Base-by-base conservation (phyloP, 257 asterid species). In the Nicotiana knightiana region DNA sequence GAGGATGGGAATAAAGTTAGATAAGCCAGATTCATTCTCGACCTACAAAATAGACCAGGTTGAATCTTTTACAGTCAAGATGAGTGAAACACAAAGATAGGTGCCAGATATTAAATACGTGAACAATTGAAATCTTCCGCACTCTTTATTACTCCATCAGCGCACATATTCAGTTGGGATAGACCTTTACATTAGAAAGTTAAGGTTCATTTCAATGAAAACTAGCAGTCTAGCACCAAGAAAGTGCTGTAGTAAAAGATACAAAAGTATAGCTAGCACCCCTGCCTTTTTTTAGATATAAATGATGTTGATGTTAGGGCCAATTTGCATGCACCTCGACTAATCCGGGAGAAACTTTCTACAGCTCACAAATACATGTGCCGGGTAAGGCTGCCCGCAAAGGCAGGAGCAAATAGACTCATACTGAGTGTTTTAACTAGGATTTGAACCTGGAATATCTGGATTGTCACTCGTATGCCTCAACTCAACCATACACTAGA, bases 1-100 rank as follows among this genome's bases (percentile, higher is more conserved):
- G 48, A 96, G 96, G 81, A 96, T 86, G 21, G 99, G 97, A 83
- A 96, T 88, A 88, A 96, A 96, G 90, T 96, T 96, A 79, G 99
- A 94, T 84, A 96, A 81, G 10, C 99, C 99, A 66, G 91, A 96
- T 87, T 92, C 93, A 87, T 96, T 96, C 89, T 96, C 99, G 64
- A 96, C 97, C 98, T 96, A 90, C 88, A 88, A 78, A 76, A 76
- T 82, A 68, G 71, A 54, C 28, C 6, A 37, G 51, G 67, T 73
- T 48, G 63, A 39, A 51, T 48, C 63, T 46, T 73, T 51, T 26
- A 65, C 16, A 78, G 83, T 58, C 46, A 18, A 54, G 77, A 61
- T 54, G 13, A 6, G 24, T 39, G 81, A 67, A 81, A 82, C 73
- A 53, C 71, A 64, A 76, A 32, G 21, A 10, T 13, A 12, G 35